Percentiles rank a stretch among this genome's conserved stretches.
Evolutionary conservation across 129 eudicot genomes (phyloP).

Genomic region (Glebionis coronaria): DNA sequence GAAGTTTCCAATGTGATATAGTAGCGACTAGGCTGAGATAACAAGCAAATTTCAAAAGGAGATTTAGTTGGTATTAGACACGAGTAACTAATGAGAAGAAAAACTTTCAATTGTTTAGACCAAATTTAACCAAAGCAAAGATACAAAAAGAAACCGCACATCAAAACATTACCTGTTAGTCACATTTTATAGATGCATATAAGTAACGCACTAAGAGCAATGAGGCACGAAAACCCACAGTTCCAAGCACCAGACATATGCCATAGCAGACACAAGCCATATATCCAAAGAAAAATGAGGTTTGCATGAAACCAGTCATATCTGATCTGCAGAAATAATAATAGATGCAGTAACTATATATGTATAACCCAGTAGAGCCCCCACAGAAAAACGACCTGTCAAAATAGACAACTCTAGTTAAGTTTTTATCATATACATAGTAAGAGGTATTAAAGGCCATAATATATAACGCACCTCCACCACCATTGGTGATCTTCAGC

Average conservation of each 20-base stretch:
- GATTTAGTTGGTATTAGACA: too few species aligned
- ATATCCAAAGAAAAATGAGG: conserved; percentile 7
- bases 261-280: conserved; percentile 5
- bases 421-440: too few species aligned
- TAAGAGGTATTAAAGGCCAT: too few species aligned
- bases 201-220: neutral
- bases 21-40: too few species aligned
- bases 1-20: too few species aligned
- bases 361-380: neutral
- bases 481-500: conserved; percentile 57
- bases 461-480: conserved; percentile 21
- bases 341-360: neutral
- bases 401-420: neutral
- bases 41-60: too few species aligned
- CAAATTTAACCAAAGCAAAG: too few species aligned
- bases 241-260: neutral
- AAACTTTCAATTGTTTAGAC: too few species aligned
- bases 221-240: neutral
- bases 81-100: too few species aligned
- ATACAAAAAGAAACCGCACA: too few species aligned
- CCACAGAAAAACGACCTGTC: conserved; percentile 1
- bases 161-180: neutral
- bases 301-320: conserved; percentile 7
- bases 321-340: neutral
- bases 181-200: neutral